Base-by-base conservation (phyloP, 257 asterid genomes). In the Phtheirospermum japonicum region DNA sequence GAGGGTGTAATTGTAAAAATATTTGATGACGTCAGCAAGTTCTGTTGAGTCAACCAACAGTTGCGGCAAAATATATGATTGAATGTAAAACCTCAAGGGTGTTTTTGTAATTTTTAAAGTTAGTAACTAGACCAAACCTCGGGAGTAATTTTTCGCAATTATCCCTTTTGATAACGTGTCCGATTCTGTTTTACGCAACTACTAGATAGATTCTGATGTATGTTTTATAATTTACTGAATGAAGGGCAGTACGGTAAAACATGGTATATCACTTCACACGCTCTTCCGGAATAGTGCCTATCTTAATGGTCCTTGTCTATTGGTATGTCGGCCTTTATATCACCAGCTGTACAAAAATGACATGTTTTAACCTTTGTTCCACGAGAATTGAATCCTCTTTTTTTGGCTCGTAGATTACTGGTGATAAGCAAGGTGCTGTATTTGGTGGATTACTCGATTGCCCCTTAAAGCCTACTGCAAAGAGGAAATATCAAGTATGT, bases 361-460 rank as follows among this genome's bases (percentile, higher is more conserved):
- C 63, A n/a, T 57, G 32, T 32, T 32, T 36, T 36, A 45, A 40
- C 28, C 63, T 48, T 5, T 19, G 4, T 16, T 72, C 34, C 4
- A 39, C 16, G 4, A 28, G 48, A 61, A 43, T 33, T n/a, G 6
- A 58, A 26, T 42, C 52, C 31, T 19, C 61, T 4, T 31, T 58
- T 70, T 49, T 28, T 7, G 17, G n/a, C 12, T 32, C 71, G 72
- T 83, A 92, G 97, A 85, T 92, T 65, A 79, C 95, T 37, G 96
- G 99, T 19, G 97, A 92, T 75, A 92, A 76, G 81, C 75, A 82
- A 75, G 99, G 99, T 77, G 93, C 99, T 11, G 74, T 89, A 48
- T 89, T 92, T 76, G 99, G 99, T 36, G 99, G 97, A 55, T 79
- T 92, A 75, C 88, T 89, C n/a, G 97, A 89, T 57, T 80, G 90